These are phyloP conservation scores for Acarospora socialis DNA, from an alignment of 2,329 filamentous ascomycete genomes.

Conservation along the genomic window DNA sequence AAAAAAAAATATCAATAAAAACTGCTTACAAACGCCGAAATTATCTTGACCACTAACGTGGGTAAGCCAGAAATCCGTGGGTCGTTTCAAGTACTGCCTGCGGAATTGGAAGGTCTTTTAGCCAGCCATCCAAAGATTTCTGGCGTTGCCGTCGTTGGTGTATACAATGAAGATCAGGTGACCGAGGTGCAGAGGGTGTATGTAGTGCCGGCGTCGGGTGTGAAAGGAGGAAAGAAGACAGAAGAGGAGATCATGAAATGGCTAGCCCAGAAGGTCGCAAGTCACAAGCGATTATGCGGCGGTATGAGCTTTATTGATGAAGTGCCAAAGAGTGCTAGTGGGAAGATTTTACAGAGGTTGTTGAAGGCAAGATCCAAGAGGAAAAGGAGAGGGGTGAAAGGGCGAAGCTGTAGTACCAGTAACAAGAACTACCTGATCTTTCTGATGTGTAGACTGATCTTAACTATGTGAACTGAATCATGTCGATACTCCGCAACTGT, in stretches of 20 bases:
- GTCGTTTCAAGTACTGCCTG: slow-evolving; percentile 58
- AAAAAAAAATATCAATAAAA: no score
- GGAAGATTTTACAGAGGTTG: slow-evolving; percentile 26
- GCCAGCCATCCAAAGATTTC: slow-evolving; percentile 35
- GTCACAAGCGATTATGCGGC: slow-evolving; percentile 31
- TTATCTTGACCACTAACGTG: no score
- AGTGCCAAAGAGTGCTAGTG: slow-evolving; percentile 34
- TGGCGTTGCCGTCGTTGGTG: slow-evolving; percentile 49
- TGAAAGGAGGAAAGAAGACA: slow-evolving; percentile 33
- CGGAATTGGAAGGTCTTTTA: slow-evolving; percentile 47
- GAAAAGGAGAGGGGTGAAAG: slow-evolving; percentile 7
- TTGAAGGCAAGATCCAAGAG: slow-evolving; percentile 12
- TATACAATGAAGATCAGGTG: slow-evolving; percentile 45
- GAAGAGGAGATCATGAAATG: slow-evolving; percentile 30
- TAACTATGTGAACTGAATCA: no score
- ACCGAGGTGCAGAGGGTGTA: slow-evolving; percentile 57
- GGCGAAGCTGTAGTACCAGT: slow-evolving; percentile 13
- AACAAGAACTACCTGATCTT: no score
- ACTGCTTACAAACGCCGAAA: no score
- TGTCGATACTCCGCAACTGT: no score
- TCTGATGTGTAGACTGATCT: no score
- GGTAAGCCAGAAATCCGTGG: no score
- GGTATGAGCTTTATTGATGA: slow-evolving; percentile 32
- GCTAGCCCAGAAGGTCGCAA: slow-evolving; percentile 29
- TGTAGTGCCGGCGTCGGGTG: slow-evolving; percentile 38